phyloP scores from a whole-genome alignment of 2,329 filamentous ascomycete genomes.

The Grosmannia huntii region DNA sequence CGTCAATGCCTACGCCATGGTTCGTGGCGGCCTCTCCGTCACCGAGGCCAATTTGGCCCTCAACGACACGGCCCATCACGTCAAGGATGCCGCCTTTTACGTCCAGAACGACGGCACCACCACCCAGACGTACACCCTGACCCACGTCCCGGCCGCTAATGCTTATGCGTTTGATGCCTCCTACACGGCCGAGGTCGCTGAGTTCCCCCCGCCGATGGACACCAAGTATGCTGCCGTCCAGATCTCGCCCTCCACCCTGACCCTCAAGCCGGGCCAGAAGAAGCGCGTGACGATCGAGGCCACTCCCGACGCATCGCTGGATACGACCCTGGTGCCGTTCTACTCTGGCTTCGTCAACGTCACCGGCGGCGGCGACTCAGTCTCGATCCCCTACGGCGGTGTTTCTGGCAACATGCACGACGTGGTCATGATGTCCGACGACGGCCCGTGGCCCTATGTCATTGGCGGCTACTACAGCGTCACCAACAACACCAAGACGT shows the following conservation, averaged over 20 bases:
- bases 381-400: slow-evolving; percentile 27
- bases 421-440: not conserved
- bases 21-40: slow-evolving; percentile 36
- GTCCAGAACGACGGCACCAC: slow-evolving; percentile 40
- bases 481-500: not conserved
- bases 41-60: slow-evolving; percentile 43
- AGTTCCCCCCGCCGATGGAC: not conserved
- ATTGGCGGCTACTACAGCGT: not conserved
- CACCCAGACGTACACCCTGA: slow-evolving; percentile 37
- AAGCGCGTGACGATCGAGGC: slow-evolving; percentile 32
- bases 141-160: slow-evolving; percentile 36
- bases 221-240: not conserved
- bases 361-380: slow-evolving; percentile 24
- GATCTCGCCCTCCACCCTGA: not conserved
- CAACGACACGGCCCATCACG: slow-evolving; percentile 50
- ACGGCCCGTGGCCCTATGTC: not conserved
- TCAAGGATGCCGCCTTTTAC: slow-evolving; percentile 34
- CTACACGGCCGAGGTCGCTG: not conserved
- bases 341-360: slow-evolving; percentile 36
- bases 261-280: slow-evolving; percentile 11
- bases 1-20: slow-evolving; percentile 40
- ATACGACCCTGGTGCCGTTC: slow-evolving; percentile 28
- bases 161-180: slow-evolving; percentile 35
- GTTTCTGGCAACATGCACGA: slow-evolving; percentile 20
- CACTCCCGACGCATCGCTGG: slow-evolving; percentile 24